A percentile compares a stretch with the other conserved stretches of the same genome.
Evolutionary conservation across 1,284 basidiomycete genomes (phyloP).

Genomic region (Phenoliferia sp.): DNA sequence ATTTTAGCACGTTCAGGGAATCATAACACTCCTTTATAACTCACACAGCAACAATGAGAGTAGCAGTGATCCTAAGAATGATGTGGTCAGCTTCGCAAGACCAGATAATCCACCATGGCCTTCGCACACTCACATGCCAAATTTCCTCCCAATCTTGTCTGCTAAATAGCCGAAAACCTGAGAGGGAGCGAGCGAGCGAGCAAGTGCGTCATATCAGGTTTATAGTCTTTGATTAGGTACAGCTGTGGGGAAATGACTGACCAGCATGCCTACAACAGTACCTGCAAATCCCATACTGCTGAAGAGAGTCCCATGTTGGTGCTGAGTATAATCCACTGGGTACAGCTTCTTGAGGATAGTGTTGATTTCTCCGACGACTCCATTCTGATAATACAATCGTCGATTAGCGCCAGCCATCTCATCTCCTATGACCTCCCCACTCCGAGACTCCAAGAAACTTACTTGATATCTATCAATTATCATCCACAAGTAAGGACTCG

Average conservation of each 20-base stretch:
- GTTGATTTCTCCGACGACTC: slow-evolving; percentile 18
- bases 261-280: slow-evolving; percentile 60
- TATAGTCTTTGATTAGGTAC: neutral
- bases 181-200: no score
- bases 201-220: neutral
- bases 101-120: no score
- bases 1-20: slow-evolving; percentile 55
- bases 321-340: slow-evolving; percentile 9
- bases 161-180: slow-evolving; percentile 57
- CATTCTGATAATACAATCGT: neutral
- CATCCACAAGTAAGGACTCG: neutral
- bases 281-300: slow-evolving; percentile 66
- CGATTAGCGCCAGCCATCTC: no score
- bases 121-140: no score
- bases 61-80: slow-evolving; percentile 51
- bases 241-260: neutral
- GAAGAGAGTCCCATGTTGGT: slow-evolving; percentile 19
- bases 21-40: slow-evolving; percentile 1
- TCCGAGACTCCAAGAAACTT: neutral
- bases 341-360: slow-evolving; percentile 17
- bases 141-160: slow-evolving; percentile 81
- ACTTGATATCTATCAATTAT: neutral
- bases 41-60: slow-evolving; percentile 35
- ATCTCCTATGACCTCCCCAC: neutral
- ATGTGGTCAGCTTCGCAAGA: no score